A percentile compares a stretch with the other conserved stretches of the same genome.
Evolutionary conservation across 2,329 filamentous ascomycete species (phyloP).

Genomic region (Leptographium wingfieldii): DNA sequence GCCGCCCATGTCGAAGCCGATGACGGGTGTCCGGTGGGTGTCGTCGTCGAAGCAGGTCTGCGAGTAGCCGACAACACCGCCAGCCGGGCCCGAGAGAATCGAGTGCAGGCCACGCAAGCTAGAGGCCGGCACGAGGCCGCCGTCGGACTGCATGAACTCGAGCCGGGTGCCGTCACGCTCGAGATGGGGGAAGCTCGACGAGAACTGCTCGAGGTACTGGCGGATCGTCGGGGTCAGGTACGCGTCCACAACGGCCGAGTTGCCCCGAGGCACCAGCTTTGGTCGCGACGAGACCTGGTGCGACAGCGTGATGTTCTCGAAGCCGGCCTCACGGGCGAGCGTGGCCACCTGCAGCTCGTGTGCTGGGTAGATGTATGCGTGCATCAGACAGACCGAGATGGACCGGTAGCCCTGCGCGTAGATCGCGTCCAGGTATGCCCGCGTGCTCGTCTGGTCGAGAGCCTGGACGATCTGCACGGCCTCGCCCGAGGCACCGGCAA

Average conservation of each 20-base stretch:
- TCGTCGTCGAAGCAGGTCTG: constrained; percentile 55
- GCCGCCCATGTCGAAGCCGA: constrained; percentile 65
- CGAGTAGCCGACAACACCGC: constrained; percentile 60
- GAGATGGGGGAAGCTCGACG: constrained; percentile 53
- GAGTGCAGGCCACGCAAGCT: constrained; percentile 27
- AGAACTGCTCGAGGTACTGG: constrained; percentile 56
- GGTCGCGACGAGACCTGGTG: constrained; percentile 41
- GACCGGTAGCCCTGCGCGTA: constrained; percentile 52
- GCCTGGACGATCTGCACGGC: constrained; percentile 32
- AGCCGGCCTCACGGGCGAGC: constrained; percentile 24
- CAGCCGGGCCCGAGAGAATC: constrained; percentile 57
- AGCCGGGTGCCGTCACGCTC: constrained; percentile 44
- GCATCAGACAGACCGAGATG: constrained; percentile 24
- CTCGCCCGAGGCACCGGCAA: constrained; percentile 57
- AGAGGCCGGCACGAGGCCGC: constrained; percentile 18
- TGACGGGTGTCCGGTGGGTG: constrained; percentile 38
- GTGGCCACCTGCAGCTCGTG: constrained; percentile 69
- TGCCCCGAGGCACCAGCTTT: constrained; percentile 56
- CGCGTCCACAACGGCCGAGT: constrained; percentile 59
- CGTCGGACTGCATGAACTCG: constrained; percentile 62
- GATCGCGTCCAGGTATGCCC: constrained; percentile 49
- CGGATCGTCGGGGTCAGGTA: constrained; percentile 61
- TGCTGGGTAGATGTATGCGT: constrained; percentile 50
- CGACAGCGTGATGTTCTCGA: constrained; percentile 19
- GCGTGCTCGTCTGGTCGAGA: constrained; percentile 44